phyloP scores from a whole-genome alignment of 805 yeast species.

The Ogataea saltuana region DNA sequence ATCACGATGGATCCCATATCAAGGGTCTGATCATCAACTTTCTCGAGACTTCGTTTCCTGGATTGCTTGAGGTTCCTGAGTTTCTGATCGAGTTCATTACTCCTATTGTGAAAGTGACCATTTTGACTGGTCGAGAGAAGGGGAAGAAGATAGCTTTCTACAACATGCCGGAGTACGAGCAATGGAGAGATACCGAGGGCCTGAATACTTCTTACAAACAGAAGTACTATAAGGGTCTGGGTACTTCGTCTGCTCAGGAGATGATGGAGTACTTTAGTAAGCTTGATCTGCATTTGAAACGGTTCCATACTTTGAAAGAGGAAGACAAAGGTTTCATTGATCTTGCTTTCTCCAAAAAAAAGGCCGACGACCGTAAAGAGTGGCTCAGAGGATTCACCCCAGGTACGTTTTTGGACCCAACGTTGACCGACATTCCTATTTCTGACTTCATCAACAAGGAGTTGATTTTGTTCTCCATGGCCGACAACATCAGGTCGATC shows the following conservation, averaged over 20 bases:
- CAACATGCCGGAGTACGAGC: conserved; percentile 93
- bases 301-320: conserved; percentile 77
- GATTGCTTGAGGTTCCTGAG: conserved; percentile 85
- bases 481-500: conserved; percentile 92
- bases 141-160: conserved; percentile 69
- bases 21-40: conserved; percentile 94
- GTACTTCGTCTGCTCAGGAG: conserved; percentile 85
- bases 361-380: conserved; percentile 95
- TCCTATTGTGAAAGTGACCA: conserved; percentile 89
- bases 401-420: conserved; percentile 88
- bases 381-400: conserved; percentile 92
- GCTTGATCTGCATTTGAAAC: conserved; percentile 81
- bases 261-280: conserved; percentile 86
- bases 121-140: conserved; percentile 59
- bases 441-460: conserved; percentile 94
- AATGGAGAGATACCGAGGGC: conserved; percentile 89
- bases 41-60: conserved; percentile 92
- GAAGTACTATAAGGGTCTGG: conserved; percentile 97
- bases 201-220: conserved; percentile 76
- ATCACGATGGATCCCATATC: conserved; percentile 98
- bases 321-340: conserved; percentile 80
- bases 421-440: conserved; percentile 75
- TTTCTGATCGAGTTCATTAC: conserved; percentile 92
- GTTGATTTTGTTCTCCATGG: conserved; percentile 91
- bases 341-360: conserved; percentile 89